Evolutionary conservation across 805 yeast species (phyloP).

Genomic region (Ogataea methanolica): DNA sequence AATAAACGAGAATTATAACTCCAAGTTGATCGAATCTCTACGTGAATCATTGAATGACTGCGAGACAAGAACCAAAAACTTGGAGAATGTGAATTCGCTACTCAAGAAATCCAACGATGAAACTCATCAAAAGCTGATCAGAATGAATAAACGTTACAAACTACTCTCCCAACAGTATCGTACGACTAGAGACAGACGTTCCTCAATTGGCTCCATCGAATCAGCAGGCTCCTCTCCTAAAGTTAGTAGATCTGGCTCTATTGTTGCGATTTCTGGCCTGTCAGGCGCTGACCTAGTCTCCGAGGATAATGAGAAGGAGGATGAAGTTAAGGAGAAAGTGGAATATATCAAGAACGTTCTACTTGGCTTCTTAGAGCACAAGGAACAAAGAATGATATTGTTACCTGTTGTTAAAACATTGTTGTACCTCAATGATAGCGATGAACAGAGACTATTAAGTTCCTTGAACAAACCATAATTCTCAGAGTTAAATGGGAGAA

Average conservation of each 20-base stretch:
- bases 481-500: no score
- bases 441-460: slow-evolving; percentile 64
- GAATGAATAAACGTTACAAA: slow-evolving; percentile 68
- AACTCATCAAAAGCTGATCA: slow-evolving; percentile 58
- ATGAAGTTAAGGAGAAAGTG: slow-evolving; percentile 41
- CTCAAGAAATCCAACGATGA: slow-evolving; percentile 64
- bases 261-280: slow-evolving; percentile 5
- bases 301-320: slow-evolving; percentile 16
- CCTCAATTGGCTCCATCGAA: slow-evolving; percentile 16
- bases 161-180: slow-evolving; percentile 55
- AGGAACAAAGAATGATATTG: slow-evolving; percentile 81
- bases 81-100: slow-evolving; percentile 48
- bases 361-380: slow-evolving; percentile 87
- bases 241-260: slow-evolving; percentile 18
- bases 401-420: slow-evolving; percentile 82
- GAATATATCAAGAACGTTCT: slow-evolving; percentile 86
- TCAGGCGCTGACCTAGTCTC: slow-evolving; percentile 1
- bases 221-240: slow-evolving; percentile 18
- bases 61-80: slow-evolving; percentile 49
- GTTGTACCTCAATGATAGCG: slow-evolving; percentile 62
- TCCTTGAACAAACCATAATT: slow-evolving; percentile 33
- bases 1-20: slow-evolving; percentile 4
- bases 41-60: slow-evolving; percentile 49
- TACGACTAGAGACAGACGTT: slow-evolving; percentile 26
- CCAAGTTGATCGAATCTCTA: slow-evolving; percentile 35